A percentile compares a stretch with the other conserved stretches of the same genome.
These are phyloP conservation scores for Aleurites moluccanus DNA, from an alignment of 441 rosid genomes.

Conservation along the genomic window DNA sequence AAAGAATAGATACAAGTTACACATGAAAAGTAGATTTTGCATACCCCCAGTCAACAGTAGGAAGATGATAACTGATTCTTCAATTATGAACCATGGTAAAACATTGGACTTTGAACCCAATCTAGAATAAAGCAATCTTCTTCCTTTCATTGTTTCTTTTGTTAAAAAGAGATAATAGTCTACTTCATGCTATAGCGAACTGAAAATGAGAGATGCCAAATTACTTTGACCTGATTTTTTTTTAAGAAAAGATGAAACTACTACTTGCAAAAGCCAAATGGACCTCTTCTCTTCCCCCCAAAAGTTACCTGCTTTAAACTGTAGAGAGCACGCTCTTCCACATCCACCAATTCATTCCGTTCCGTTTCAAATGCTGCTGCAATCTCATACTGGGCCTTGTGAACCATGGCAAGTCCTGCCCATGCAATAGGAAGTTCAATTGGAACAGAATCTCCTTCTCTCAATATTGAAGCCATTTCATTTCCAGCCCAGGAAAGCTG, in stretches of 20 bases:
- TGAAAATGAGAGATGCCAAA: background rate
- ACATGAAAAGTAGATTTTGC: background rate
- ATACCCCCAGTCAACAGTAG: background rate
- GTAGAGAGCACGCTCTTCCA: conserved; percentile 71
- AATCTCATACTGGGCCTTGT: conserved; percentile 87
- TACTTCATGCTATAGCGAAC: background rate
- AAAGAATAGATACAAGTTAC: background rate
- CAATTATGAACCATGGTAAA: background rate
- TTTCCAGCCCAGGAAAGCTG: conserved; percentile 91
- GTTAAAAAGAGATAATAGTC: background rate
- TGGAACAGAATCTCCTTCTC: conserved; percentile 85
- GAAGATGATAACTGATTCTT: background rate
- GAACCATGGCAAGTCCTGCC: conserved; percentile 96
- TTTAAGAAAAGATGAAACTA: background rate
- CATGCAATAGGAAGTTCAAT: conserved; percentile 76
- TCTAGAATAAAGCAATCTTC: background rate
- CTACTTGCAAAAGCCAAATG: background rate
- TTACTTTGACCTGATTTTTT: background rate
- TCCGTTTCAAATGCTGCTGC: conserved; percentile 74
- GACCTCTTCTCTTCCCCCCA: background rate
- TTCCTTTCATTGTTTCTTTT: background rate
- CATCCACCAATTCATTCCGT: conserved; percentile 53
- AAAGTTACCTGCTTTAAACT: conserved; percentile 82
- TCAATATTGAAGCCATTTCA: conserved; percentile 93
- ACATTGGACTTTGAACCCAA: background rate